Conservation (phyloP, 306 rosid species). For the Vigna angularis region DNA sequence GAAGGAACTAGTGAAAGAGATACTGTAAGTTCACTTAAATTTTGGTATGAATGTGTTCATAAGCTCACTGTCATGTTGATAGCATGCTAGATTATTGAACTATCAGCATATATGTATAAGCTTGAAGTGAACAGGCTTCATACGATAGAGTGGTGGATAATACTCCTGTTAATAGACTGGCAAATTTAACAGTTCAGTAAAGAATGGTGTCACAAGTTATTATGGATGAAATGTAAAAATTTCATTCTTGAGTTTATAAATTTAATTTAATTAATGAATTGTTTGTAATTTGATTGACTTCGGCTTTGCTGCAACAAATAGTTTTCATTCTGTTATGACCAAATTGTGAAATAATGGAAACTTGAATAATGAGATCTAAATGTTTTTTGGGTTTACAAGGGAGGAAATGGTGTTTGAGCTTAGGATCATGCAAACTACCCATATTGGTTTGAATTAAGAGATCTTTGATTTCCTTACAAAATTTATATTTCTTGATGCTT, state of each 20-base stretch:
- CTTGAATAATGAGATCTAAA: slow-evolving; percentile 5
- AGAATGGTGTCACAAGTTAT: slow-evolving; percentile 18
- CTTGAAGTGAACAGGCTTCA: slow-evolving; percentile 21
- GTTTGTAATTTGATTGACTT: slow-evolving; percentile 23
- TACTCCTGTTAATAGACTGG: not conserved
- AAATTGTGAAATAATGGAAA: slow-evolving; percentile 25
- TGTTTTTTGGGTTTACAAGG: not conserved
- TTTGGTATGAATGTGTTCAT: slow-evolving; percentile 38
- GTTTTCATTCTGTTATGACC: slow-evolving; percentile 19
- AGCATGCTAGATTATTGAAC: not conserved
- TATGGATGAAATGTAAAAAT: slow-evolving; percentile 29
- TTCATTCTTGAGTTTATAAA: slow-evolving; percentile 8
- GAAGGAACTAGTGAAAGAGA: slow-evolving; percentile 80
- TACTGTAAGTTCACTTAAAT: slow-evolving; percentile 58
- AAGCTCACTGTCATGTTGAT: slow-evolving; percentile 8
- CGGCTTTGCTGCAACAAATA: slow-evolving; percentile 14
- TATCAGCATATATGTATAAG: slow-evolving; percentile 1
- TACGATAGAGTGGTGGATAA: slow-evolving; percentile 20
- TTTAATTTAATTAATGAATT: not conserved
- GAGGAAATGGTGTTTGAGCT: not conserved
- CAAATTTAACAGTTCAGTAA: slow-evolving; percentile 4
- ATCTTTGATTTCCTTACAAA: slow-evolving; percentile 18
- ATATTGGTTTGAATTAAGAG: slow-evolving; percentile 4
- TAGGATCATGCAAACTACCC: not conserved
- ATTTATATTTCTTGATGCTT: slow-evolving; percentile 24